Evolutionary conservation across 2,329 filamentous ascomycete species (phyloP).

Genomic region (Elsinoe fawcettii): DNA sequence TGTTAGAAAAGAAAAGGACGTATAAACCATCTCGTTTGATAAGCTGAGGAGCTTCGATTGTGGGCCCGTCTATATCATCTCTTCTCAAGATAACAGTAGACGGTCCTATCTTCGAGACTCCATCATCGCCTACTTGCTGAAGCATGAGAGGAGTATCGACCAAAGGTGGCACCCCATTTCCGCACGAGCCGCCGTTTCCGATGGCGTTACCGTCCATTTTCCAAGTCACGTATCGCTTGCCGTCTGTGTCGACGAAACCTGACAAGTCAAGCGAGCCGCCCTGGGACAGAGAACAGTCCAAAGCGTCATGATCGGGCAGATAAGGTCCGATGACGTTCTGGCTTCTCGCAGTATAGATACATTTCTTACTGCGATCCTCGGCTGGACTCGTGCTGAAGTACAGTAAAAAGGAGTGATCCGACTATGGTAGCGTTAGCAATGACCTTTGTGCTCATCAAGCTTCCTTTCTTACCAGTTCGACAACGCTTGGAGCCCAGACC

Average conservation of each 20-base stretch:
- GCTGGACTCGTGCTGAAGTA: slow-evolving; percentile 24
- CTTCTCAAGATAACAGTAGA: slow-evolving; percentile 23
- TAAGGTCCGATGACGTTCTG: slow-evolving; percentile 25
- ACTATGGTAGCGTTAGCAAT: background rate
- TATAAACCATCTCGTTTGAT: slow-evolving; percentile 21
- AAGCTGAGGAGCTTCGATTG: slow-evolving; percentile 27
- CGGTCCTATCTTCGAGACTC: slow-evolving; percentile 21
- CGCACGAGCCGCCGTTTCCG: slow-evolving; percentile 20
- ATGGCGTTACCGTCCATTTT: slow-evolving; percentile 21
- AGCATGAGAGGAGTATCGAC: slow-evolving; percentile 20
- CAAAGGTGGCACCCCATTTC: slow-evolving; percentile 18
- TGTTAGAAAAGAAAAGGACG: slow-evolving; percentile 20
- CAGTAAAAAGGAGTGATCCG: slow-evolving; percentile 23
- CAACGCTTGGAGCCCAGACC: slow-evolving; percentile 32
- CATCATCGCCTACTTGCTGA: slow-evolving; percentile 19
- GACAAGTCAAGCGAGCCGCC: slow-evolving; percentile 26
- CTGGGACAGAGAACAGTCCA: slow-evolving; percentile 22
- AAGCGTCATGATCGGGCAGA: slow-evolving; percentile 22
- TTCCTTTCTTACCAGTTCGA: slow-evolving; percentile 16
- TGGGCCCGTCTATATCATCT: slow-evolving; percentile 24
- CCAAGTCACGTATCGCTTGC: slow-evolving; percentile 20
- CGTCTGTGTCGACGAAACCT: slow-evolving; percentile 22
- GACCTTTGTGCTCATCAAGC: background rate
- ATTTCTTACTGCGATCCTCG: slow-evolving; percentile 20
- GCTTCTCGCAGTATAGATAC: slow-evolving; percentile 24